phyloP scores from a whole-genome alignment of 2,329 filamentous ascomycete species.

The Graphilbum sp. region DNA sequence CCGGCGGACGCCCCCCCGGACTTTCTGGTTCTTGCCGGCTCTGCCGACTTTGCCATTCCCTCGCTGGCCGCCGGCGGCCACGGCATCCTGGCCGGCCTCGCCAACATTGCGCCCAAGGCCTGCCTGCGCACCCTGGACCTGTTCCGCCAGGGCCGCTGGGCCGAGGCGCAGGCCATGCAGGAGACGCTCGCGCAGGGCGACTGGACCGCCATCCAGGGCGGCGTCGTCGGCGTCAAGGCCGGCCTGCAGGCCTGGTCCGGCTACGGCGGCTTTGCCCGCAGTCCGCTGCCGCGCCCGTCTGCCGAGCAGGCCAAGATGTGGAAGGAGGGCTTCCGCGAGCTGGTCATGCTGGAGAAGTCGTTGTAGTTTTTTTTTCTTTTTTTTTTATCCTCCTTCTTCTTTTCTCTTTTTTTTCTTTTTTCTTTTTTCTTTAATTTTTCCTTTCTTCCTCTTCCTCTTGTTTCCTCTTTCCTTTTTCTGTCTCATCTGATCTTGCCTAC shows the following conservation, averaged over 20 bases:
- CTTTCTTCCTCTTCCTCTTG: no score
- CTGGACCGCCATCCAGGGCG: constrained; percentile 56
- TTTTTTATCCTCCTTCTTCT: not conserved
- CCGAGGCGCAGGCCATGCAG: constrained; percentile 47
- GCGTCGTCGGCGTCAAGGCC: constrained; percentile 56
- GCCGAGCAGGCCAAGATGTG: constrained; percentile 30
- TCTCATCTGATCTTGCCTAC: no score
- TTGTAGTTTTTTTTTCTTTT: constrained; percentile 14
- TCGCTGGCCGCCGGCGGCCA: constrained; percentile 51
- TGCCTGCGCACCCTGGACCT: constrained; percentile 46
- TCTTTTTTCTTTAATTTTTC: not conserved
- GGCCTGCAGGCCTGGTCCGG: constrained; percentile 49
- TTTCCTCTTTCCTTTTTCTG: no score
- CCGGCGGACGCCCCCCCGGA: constrained; percentile 19
- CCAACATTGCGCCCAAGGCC: constrained; percentile 52
- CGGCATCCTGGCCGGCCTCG: constrained; percentile 56
- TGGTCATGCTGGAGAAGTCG: constrained; percentile 34
- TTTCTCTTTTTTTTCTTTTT: not conserved
- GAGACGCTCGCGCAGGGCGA: constrained; percentile 50
- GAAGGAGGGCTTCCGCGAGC: constrained; percentile 38
- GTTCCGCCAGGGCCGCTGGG: constrained; percentile 37
- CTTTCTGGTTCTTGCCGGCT: constrained; percentile 57
- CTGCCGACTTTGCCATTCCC: constrained; percentile 56
- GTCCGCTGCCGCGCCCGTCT: constrained; percentile 34
- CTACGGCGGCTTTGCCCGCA: constrained; percentile 40